These are phyloP conservation scores for Nematodospora valgi DNA, from an alignment of 805 yeast species.

Conservation along the genomic window DNA sequence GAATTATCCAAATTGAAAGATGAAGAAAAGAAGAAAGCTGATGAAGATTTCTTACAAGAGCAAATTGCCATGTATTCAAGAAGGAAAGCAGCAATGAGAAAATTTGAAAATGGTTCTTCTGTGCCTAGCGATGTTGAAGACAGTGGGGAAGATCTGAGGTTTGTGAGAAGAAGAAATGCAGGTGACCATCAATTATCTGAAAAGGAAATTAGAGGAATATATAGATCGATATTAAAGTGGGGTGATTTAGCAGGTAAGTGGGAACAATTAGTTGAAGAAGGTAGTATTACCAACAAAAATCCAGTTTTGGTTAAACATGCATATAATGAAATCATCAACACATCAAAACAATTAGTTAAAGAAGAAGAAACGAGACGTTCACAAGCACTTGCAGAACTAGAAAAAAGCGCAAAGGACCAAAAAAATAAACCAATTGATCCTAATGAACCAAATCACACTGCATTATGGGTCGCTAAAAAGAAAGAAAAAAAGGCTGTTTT, in stretches of 20 bases:
- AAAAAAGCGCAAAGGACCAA: conserved; percentile 53
- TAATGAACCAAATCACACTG: conserved; percentile 45
- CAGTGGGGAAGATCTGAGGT: conserved; percentile 38
- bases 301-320: conserved; percentile 74
- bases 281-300: conserved; percentile 79
- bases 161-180: conserved; percentile 31
- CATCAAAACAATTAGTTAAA: conserved; percentile 57
- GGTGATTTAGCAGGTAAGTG: conserved; percentile 78
- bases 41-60: conserved; percentile 82
- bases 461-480: conserved; percentile 59
- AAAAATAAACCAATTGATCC: conserved; percentile 28
- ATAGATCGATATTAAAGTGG: conserved; percentile 72
- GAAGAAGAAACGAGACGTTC: conserved; percentile 64
- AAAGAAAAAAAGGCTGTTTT: conserved; percentile 87
- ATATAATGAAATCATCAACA: conserved; percentile 65
- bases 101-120: conserved; percentile 42
- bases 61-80: conserved; percentile 86
- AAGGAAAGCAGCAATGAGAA: conserved; percentile 69
- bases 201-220: conserved; percentile 80
- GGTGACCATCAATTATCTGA: conserved; percentile 62
- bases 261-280: conserved; percentile 87
- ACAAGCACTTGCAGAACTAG: conserved; percentile 54
- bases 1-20: conserved; percentile 86
- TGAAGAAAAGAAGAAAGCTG: conserved; percentile 82
- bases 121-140: conserved; percentile 30